Evolutionary conservation across 2,329 filamentous ascomycete genomes (phyloP), one percentile per base, ranked within the genome.

Genomic region (Aschersonia sp.): DNA sequence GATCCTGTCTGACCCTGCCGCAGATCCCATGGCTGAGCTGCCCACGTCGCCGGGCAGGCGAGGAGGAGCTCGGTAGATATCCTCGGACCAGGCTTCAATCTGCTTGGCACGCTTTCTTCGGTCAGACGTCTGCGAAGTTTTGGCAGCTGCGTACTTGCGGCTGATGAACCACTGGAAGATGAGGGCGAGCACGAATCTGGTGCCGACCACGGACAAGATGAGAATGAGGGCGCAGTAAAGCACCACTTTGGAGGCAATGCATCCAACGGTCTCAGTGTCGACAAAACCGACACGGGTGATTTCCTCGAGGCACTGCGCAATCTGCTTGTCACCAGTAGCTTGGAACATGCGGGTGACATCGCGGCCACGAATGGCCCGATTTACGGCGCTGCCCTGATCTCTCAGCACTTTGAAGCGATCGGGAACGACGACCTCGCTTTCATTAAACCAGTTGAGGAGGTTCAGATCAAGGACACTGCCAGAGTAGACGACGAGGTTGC

Each of bases 1-100:
- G 48, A 70, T 73, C 46, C 85, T 77, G 53, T 90, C 87, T 40
- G 76, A 79, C 12, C 35, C 35, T 37, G 35, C 35, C 8, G 35
- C 35, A 35, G 76, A 79, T 46, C 69, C 66, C 9, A 72, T 73
- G 50, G 79, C 75, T 45, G 77, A 81, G 58, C 78, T 83, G 50
- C 78, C 76, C 42, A 83, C 69, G 57, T 95, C 79, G 14, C 80
- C 92, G 4, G 83, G 77, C 53, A 96, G 73, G 54, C 88, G 85
- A 47, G 84, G 81, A 30, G 88, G 87, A 4, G 90, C 85, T 42
- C 88, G 85, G 65, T 98, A 97, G 57, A 98, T 98, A 60, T 98
- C 92, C 54, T 97, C 87, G 11, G 83, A 84, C 92, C 92, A 98
- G 58, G 96, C 90, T 64, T 98, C 92, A 54, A 98, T 98, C 67